These are phyloP conservation scores for Ballota nigra DNA, from an alignment of 257 asterid genomes.

Conservation along the genomic window DNA sequence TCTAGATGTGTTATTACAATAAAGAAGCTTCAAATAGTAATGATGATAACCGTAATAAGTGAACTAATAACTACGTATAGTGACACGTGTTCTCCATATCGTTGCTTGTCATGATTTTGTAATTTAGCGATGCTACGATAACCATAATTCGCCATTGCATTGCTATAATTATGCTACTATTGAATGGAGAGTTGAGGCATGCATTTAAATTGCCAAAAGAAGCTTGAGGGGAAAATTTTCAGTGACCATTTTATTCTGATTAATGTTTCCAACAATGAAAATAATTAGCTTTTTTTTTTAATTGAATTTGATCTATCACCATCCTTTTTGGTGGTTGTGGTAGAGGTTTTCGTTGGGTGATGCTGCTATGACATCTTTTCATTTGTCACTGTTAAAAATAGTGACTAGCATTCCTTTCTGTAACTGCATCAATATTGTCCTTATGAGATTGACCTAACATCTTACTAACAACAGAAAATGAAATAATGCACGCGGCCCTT, in stretches of 20 bases:
- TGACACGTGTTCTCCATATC: not conserved
- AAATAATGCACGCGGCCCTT: conserved; percentile 13
- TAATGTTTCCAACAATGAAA: not conserved
- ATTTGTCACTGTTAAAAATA: not conserved
- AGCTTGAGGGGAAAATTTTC: not conserved
- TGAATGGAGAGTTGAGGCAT: not conserved
- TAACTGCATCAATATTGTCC: not conserved
- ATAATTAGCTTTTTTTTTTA: not conserved
- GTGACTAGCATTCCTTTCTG: not conserved
- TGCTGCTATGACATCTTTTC: not conserved
- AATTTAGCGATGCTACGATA: conserved; percentile 1
- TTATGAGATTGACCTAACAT: conserved; percentile 4
- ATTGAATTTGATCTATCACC: not conserved
- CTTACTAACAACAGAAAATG: not conserved
- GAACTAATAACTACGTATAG: not conserved
- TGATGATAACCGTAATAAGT: conserved; percentile 2
- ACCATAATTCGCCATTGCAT: not conserved
- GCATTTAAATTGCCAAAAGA: not conserved
- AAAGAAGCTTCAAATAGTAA: not conserved
- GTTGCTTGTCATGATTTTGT: not conserved
- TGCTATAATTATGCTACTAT: not conserved
- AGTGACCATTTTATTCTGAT: not conserved
- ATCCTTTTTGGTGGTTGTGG: not conserved
- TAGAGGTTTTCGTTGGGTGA: not conserved
- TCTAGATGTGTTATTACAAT: not conserved